phyloP scores from a whole-genome alignment of 1,284 basidiomycete genomes.

The Pseudozyma sp. region DNA sequence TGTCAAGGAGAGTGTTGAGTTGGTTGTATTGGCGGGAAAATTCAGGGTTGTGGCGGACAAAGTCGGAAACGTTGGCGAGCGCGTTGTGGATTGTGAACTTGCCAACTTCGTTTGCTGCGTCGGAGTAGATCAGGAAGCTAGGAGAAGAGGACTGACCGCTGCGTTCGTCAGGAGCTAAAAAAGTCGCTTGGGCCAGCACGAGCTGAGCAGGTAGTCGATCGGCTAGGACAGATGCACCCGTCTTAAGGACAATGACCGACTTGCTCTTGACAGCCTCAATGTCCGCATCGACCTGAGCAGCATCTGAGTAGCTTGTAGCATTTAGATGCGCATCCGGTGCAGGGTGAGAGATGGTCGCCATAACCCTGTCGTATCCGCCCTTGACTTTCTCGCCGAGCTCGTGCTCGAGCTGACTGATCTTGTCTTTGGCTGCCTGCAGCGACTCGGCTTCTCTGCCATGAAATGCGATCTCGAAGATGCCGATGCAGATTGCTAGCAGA shows the following conservation, averaged over 20 bases:
- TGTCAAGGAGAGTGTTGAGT: constrained; percentile 13
- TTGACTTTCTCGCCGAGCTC: constrained; percentile 11
- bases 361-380: constrained; percentile 9
- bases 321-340: background rate
- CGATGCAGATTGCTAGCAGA: constrained; percentile 14
- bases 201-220: constrained; percentile 40
- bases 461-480: constrained; percentile 21
- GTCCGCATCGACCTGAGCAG: background rate
- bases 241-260: constrained; percentile 36
- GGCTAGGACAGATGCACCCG: constrained; percentile 28
- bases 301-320: too few species aligned
- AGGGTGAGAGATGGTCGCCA: background rate
- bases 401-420: constrained; percentile 13
- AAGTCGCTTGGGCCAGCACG: constrained; percentile 10
- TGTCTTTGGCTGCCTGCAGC: constrained; percentile 8
- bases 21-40: constrained; percentile 23
- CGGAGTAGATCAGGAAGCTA: constrained; percentile 40
- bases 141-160: constrained; percentile 3
- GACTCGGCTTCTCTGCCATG: constrained; percentile 35
- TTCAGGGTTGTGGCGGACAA: constrained; percentile 2
- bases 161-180: constrained; percentile 8
- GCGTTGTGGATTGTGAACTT: constrained; percentile 19
- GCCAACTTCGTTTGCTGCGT: constrained; percentile 11
- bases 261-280: constrained; percentile 14
- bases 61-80: constrained; percentile 32